Conservation (phyloP, 1,284 basidiomycete genomes). For the Tilletiopsis washingtonensis region DNA sequence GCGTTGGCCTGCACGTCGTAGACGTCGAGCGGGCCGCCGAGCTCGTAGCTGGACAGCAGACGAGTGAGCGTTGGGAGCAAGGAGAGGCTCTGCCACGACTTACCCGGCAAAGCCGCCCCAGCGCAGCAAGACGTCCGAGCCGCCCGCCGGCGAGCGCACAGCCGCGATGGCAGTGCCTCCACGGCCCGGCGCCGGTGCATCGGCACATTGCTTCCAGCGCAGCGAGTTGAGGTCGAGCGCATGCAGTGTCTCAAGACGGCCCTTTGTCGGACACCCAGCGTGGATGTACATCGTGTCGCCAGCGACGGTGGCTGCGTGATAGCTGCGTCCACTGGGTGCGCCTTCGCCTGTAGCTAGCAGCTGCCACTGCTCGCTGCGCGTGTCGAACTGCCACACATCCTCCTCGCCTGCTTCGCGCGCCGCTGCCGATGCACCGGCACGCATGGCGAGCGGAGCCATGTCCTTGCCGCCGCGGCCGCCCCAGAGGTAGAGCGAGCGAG, state of each 20-base stretch:
- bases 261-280: slow-evolving; percentile 51
- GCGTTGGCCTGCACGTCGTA: slow-evolving; percentile 14
- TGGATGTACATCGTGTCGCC: slow-evolving; percentile 49
- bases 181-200: slow-evolving; percentile 49
- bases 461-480: slow-evolving; percentile 51
- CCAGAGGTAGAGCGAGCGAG: slow-evolving; percentile 49
- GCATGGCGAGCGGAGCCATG: slow-evolving; percentile 46
- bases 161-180: slow-evolving; percentile 47
- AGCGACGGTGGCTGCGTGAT: slow-evolving; percentile 40
- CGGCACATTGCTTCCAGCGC: slow-evolving; percentile 47
- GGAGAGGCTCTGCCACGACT: background rate
- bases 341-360: slow-evolving; percentile 11
- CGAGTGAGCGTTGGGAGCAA: background rate
- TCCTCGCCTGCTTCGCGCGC: slow-evolving; percentile 5
- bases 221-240: slow-evolving; percentile 45
- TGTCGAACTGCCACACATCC: slow-evolving; percentile 20
- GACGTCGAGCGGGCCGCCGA: slow-evolving; percentile 44
- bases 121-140: slow-evolving; percentile 8
- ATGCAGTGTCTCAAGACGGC: slow-evolving; percentile 45
- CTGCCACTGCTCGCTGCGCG: slow-evolving; percentile 28
- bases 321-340: slow-evolving; percentile 40
- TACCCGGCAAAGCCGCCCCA: slow-evolving; percentile 45
- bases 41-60: slow-evolving; percentile 17
- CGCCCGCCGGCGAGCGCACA: slow-evolving; percentile 1
- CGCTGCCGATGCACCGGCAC: no score